Evolutionary conservation across 2,329 filamentous ascomycete species (phyloP), one percentile per base, ranked within the genome.

Genomic region (Aureobasidium sp.): DNA sequence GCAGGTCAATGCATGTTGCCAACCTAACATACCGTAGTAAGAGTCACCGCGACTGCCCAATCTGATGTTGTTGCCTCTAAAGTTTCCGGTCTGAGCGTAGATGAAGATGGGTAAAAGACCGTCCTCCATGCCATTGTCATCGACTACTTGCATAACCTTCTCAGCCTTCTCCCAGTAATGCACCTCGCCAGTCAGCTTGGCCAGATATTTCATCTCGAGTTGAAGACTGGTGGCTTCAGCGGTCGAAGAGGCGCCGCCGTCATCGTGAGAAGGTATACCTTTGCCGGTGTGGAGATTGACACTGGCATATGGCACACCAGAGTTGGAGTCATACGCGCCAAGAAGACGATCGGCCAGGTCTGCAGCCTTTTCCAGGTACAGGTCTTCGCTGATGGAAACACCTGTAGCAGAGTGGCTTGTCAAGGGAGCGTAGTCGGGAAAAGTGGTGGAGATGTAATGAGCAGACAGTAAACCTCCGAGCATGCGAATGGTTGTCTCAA

Each of bases 401-500:
- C 82, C 79, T 68, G 91, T 88, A 65, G 91, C 87, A 17, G 57
- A 61, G 29, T 52, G 57, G 14, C 36, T 61, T 22, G 78, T 70
- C 62, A 91, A 79, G 0, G 90, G 86, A 14, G 91, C 91, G 67
- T 96, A 80, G n/a, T 88, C 76, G 0, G 91, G 91, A 67, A 87
- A 93, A 61, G 84, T 83, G 27, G 85, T 94, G 25, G 91, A 93
- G n/a, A 99, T 81, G 74, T 97, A 97, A 73, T 99, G 91, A 11
- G 94, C 94, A 1, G 92, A 92, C 37, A 99, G 80, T 45, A 99
- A 80, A 12, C 94, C 94, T 17, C 94, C 94, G 55, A 99, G 80
- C 92, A 97, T 97, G 58, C 94, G 89, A 69, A 97, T 97, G 0
- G 93, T 97, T 8, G 93, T 97, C 78, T 99, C 94, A 69, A 97